Percentiles rank a stretch among this genome's conserved stretches.
phyloP scores from a whole-genome alignment of 352 stramenopile genomes.

The Phytophthora aleatoria region DNA sequence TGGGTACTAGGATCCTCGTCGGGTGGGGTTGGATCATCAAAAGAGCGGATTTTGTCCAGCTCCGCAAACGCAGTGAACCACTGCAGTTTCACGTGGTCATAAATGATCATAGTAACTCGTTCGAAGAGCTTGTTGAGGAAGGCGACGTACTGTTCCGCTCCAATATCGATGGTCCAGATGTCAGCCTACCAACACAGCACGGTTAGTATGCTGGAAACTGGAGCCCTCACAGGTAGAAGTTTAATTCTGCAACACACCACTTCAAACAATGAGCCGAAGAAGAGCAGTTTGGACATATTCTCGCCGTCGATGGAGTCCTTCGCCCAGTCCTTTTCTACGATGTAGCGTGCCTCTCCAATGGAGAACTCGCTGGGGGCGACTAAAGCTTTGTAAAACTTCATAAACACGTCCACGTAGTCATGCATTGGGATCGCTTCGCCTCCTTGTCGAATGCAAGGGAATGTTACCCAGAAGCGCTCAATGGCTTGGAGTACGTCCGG shows the following conservation, averaged over 20 bases:
- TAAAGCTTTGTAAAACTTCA: constrained; percentile 85
- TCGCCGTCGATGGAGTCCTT: constrained; percentile 52
- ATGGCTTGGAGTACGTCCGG: constrained; percentile 53
- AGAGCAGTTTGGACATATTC: constrained; percentile 64
- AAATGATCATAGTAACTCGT: constrained; percentile 77
- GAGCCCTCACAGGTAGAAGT: background rate
- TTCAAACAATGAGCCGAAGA: constrained; percentile 76
- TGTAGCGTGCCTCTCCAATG: constrained; percentile 65
- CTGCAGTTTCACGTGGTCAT: constrained; percentile 62
- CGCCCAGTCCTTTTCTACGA: constrained; percentile 81
- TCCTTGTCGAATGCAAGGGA: constrained; percentile 58
- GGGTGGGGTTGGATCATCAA: constrained; percentile 41
- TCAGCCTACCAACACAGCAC: constrained; percentile 46
- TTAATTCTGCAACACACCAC: constrained; percentile 37
- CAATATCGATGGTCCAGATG: constrained; percentile 79
- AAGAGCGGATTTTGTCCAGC: constrained; percentile 72
- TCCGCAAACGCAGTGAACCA: constrained; percentile 80
- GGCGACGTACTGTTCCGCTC: constrained; percentile 58
- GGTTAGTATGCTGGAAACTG: background rate
- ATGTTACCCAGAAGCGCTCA: constrained; percentile 76
- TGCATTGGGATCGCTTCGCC: constrained; percentile 43
- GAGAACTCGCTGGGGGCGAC: constrained; percentile 75
- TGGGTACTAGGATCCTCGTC: constrained; percentile 16
- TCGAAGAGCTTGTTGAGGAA: constrained; percentile 83
- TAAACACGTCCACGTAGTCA: constrained; percentile 81